Conservation (phyloP, 2,329 filamentous ascomycete species). For the Cladophialophora psammophila region DNA sequence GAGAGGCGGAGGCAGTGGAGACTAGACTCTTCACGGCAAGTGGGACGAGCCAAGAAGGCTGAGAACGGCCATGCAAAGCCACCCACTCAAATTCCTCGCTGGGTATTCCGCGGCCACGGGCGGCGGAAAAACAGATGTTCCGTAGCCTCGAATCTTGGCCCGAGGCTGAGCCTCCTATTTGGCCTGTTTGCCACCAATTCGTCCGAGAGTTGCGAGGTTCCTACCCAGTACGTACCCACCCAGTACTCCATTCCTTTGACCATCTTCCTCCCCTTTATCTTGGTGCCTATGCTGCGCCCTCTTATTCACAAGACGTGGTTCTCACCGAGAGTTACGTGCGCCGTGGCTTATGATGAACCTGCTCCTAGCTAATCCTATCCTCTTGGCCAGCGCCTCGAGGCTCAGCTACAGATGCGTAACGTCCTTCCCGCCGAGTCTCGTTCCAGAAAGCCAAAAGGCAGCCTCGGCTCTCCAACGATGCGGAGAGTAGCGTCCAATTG, state of each 20-base stretch:
- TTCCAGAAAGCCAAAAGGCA: background rate
- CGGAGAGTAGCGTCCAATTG: slow-evolving; percentile 18
- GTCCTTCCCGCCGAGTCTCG: background rate
- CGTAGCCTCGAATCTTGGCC: slow-evolving; percentile 10
- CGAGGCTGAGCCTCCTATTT: slow-evolving; percentile 25
- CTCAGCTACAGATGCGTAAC: background rate
- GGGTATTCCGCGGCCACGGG: slow-evolving; percentile 9
- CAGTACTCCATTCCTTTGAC: background rate
- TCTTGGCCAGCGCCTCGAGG: background rate
- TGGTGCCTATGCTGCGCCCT: background rate
- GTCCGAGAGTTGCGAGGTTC: background rate
- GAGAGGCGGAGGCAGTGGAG: slow-evolving; percentile 1
- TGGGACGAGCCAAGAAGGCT: background rate
- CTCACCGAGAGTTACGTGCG: background rate
- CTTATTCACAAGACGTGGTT: background rate
- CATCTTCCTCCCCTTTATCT: background rate
- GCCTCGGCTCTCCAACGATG: slow-evolving; percentile 30
- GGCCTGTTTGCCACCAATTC: background rate
- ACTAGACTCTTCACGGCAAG: background rate
- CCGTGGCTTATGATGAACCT: background rate
- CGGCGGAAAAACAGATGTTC: slow-evolving; percentile 22
- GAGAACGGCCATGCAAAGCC: slow-evolving; percentile 2
- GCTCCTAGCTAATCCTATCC: background rate
- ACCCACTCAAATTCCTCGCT: background rate
- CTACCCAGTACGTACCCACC: background rate